Base-by-base conservation (phyloP, 805 yeast species). In the Teunomyces barrocoloradensis region DNA sequence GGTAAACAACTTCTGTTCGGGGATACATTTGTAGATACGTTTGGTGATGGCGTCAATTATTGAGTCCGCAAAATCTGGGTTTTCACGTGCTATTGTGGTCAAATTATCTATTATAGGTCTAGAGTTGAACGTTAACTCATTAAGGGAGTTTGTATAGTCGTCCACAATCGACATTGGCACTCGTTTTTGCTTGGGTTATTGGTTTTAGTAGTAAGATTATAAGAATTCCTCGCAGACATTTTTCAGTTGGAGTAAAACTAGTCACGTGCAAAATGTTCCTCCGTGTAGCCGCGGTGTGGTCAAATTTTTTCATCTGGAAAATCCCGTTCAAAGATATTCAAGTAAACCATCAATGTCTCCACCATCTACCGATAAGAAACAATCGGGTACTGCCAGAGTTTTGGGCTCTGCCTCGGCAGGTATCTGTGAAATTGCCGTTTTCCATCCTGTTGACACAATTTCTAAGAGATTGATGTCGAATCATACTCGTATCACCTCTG, bases 391-490 rank as follows among this genome's bases (percentile, higher is more conserved):
- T 41, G 96, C 99, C 59, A 83, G 98, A 69, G 85, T 92, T 37
- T 77, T 94, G 40, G 99, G 99, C 41, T 92, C 98, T n/a, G 99
- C 98, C 13, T 79, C 96, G 17, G 99, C 99, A 36, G 99, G 99
- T 60, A 88, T 94, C 65, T 82, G 95, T 62, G 99, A 94, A 73
- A 87, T 94, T 57, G 96, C 87, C 47, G 95, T 94, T 35, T 94
- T 94, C 82, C 99, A 94, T 71, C 99, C 99, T 17, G 96, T 94
- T 32, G 99, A 94, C 73, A 94, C 99, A 44, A 87, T 90, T 63
- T 90, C 99, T 56, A 94, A 94, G 77, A 86, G 99, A 77, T 79
- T 87, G 66, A 87, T 87, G 95, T 82, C 89, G 30, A 87, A 87
- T 72, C 84, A 80, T 56, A 81, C 88, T 44, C 84, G 74, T 64